Conservation (phyloP, 768 basidiomycete genomes). For the Pleurotus tuoliensis region DNA sequence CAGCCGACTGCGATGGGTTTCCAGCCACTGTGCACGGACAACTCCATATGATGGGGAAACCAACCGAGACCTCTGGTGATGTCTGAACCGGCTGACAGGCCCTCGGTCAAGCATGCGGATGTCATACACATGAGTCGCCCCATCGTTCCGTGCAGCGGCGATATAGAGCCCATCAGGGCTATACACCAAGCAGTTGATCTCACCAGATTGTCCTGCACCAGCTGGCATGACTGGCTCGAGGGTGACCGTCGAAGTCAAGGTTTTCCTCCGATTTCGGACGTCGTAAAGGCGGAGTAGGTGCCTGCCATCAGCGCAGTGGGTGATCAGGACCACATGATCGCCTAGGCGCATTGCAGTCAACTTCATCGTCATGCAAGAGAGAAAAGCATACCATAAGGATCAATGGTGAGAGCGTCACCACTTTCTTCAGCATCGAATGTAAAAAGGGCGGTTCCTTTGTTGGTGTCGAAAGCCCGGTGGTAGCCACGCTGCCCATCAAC, state of each 20-base stretch:
- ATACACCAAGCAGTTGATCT: constrained; percentile 48
- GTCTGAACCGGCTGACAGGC: constrained; percentile 45
- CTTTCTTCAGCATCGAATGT: constrained; percentile 43
- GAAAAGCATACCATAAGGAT: constrained; percentile 35
- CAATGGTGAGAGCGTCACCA: constrained; percentile 49
- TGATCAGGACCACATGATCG: constrained; percentile 27
- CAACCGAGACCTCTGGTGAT: constrained; percentile 22
- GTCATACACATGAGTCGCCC: constrained; percentile 60
- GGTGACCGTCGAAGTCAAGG: constrained; percentile 23
- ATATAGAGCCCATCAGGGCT: constrained; percentile 62
- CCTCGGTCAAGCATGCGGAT: constrained; percentile 45
- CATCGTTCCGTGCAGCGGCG: constrained; percentile 58
- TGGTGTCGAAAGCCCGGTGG: constrained; percentile 50
- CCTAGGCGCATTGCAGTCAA: constrained; percentile 18
- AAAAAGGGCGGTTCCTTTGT: constrained; percentile 18
- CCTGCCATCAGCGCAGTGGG: constrained; percentile 16
- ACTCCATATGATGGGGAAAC: constrained; percentile 42
- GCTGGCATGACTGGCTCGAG: constrained; percentile 31
- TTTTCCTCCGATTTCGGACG: constrained; percentile 27
- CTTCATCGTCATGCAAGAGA: neutral
- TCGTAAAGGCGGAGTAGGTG: constrained; percentile 52
- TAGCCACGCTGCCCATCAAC: constrained; percentile 29
- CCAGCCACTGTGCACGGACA: constrained; percentile 50
- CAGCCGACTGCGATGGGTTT: constrained; percentile 28
- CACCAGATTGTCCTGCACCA: constrained; percentile 24